phyloP scores from a whole-genome alignment of 1,284 basidiomycete genomes.

The Pyrrhoderma lamaoense region DNA sequence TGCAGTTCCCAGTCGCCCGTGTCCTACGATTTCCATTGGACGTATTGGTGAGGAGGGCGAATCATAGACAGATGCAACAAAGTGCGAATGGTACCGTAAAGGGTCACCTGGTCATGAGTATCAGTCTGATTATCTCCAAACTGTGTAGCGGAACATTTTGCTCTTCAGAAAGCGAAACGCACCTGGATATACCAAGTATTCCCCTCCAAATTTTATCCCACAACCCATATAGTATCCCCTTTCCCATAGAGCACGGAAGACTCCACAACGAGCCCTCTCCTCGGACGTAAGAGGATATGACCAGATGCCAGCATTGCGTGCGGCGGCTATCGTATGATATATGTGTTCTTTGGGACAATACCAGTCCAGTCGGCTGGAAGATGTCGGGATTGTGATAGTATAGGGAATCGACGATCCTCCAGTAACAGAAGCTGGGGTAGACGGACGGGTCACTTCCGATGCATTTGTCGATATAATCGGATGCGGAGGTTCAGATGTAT shows the following conservation, averaged over 20 bases:
- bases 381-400: slow-evolving; percentile 54
- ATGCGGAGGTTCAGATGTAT: background rate
- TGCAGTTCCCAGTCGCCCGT: slow-evolving; percentile 91
- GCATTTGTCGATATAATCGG: slow-evolving; percentile 19
- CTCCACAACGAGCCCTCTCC: slow-evolving; percentile 69
- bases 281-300: slow-evolving; percentile 57
- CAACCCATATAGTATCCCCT: slow-evolving; percentile 81
- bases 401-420: slow-evolving; percentile 30
- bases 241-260: slow-evolving; percentile 76
- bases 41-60: slow-evolving; percentile 53
- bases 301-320: slow-evolving; percentile 68
- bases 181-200: slow-evolving; percentile 96
- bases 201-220: slow-evolving; percentile 91
- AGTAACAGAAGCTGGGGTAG: slow-evolving; percentile 20
- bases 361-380: slow-evolving; percentile 57
- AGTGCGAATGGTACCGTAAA: slow-evolving; percentile 94
- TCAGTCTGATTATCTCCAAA: background rate
- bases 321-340: slow-evolving; percentile 53
- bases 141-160: too few relatives aligned
- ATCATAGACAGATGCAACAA: slow-evolving; percentile 76
- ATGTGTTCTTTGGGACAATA: slow-evolving; percentile 38
- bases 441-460: slow-evolving; percentile 19
- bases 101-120: slow-evolving; percentile 67
- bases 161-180: slow-evolving; percentile 23
- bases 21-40: slow-evolving; percentile 91